phyloP scores from a whole-genome alignment of 257 asterid genomes.

The Solanum bulbocastanum region DNA sequence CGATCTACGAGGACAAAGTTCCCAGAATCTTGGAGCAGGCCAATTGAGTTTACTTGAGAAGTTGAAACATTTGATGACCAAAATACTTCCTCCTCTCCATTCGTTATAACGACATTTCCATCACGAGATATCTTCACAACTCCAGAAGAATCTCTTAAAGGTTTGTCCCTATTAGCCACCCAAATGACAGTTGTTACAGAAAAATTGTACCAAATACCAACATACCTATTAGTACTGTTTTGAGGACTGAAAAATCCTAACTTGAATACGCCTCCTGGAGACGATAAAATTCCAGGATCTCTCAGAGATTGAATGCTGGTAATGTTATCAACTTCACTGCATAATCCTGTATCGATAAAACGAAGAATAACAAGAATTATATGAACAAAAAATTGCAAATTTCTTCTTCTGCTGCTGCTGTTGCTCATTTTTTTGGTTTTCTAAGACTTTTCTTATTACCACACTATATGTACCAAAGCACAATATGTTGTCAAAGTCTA shows the following conservation, averaged over 20 bases:
- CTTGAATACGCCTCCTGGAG: background rate
- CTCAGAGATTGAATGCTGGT: background rate
- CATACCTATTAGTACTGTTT: background rate
- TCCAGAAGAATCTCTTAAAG: background rate
- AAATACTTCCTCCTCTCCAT: background rate
- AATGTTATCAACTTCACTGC: background rate
- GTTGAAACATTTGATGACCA: background rate
- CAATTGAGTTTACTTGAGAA: background rate
- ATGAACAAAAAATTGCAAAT: background rate
- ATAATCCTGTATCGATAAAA: background rate
- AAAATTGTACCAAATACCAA: background rate
- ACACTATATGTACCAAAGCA: background rate
- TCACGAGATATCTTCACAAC: background rate
- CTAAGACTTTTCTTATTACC: background rate
- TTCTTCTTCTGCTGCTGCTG: background rate
- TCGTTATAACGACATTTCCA: background rate
- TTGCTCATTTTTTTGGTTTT: background rate
- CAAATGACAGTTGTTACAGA: background rate
- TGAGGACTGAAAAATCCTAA: background rate
- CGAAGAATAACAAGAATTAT: too few species aligned
- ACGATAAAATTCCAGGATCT: background rate
- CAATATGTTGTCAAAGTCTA: background rate
- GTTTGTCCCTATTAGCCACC: background rate
- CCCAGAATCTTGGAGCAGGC: background rate
- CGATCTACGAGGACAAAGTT: background rate